Base-by-base conservation (phyloP, 139 green algal species). In the Pseudopediastrum boryanum region DNA sequence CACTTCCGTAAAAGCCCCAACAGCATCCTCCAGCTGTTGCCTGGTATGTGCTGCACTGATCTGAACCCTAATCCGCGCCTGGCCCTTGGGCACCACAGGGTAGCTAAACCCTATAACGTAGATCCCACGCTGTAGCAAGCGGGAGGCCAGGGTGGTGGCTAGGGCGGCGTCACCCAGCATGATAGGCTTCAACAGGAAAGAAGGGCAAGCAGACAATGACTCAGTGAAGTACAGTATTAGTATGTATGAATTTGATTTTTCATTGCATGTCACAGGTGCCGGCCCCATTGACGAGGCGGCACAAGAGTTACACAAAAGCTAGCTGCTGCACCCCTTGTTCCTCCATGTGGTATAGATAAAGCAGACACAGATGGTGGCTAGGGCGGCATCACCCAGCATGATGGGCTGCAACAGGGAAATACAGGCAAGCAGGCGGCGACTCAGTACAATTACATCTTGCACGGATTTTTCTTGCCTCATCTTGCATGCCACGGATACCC, bases 51-150 rank as follows among this genome's bases (percentile, higher is more conserved):
- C 81, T 19, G 84, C 86, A 5, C 82, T 78, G 46, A 94, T 46
- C 78, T 94, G 89, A 39, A 90, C 86, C 2, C 89, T 71, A 42
- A 94, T 92, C 41, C 90, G 84, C n/a, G 90, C 90, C 44, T 83
- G 35, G 38, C 82, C 87, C 66, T 92, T 91, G 23, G 90, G 90
- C 48, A 95, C 90, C 4, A 95, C 90, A 31, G 90, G 90, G 75
- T 92, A 94, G 27, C 41, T 82, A 44, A 65, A 73, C 48, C 74
- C 64, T 36, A 88, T 56, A 13, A 92, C 87, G 61, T 89, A 92
- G 29, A 92, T 63, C 35, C 89, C 87, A 8, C 79, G 66, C 63
- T 87, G 16, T 71, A 93, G 77, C 84, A 94, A 59, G 21, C 42
- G 33, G 13, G 71, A 50, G 5, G 90, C 84, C 70, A 94, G 87